phyloP scores from a whole-genome alignment of 164 flowering plant species.

The Malania oleifera region DNA sequence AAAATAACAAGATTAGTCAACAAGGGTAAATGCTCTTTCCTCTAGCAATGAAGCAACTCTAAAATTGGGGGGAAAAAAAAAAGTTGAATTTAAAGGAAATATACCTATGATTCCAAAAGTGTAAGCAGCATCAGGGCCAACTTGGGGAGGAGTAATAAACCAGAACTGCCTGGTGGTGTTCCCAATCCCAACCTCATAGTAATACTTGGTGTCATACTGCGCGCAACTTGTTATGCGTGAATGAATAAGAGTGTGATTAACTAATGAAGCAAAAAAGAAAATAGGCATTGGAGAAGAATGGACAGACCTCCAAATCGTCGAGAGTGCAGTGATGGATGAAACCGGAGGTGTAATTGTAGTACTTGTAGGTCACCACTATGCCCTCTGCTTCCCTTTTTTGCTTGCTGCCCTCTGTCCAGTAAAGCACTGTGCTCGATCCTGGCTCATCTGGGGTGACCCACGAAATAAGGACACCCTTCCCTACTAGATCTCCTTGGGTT shows the following conservation, averaged over 20 bases:
- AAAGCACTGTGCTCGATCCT: conserved; percentile 43
- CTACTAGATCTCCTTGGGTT: conserved; percentile 75
- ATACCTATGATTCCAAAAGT: conserved; percentile 57
- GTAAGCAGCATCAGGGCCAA: conserved; percentile 56
- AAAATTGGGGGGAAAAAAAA: too few relatives aligned
- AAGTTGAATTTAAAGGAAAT: neutral
- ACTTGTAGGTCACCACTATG: conserved; percentile 37
- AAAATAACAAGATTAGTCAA: too few relatives aligned
- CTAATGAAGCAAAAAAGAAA: too few relatives aligned
- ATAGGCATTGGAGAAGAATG: too few relatives aligned
- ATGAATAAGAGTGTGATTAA: too few relatives aligned
- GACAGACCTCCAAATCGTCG: conserved; percentile 47
- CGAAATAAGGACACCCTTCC: conserved; percentile 67
- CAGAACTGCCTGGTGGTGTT: conserved; percentile 32
- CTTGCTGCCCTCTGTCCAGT: conserved; percentile 40
- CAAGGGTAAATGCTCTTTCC: too few relatives aligned
- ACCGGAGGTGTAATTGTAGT: conserved; percentile 66
- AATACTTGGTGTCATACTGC: conserved; percentile 51
- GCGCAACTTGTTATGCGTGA: too few relatives aligned
- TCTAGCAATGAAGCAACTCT: too few relatives aligned
- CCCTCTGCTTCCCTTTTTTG: conserved; percentile 29
- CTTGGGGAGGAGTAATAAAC: conserved; percentile 47
- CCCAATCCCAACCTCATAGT: conserved; percentile 39
- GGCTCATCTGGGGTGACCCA: conserved; percentile 67
- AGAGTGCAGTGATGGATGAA: conserved; percentile 73